These are phyloP conservation scores for Debaryomycetaceae sp. DNA, from an alignment of 1,139 yeast genomes.

Conservation along the genomic window DNA sequence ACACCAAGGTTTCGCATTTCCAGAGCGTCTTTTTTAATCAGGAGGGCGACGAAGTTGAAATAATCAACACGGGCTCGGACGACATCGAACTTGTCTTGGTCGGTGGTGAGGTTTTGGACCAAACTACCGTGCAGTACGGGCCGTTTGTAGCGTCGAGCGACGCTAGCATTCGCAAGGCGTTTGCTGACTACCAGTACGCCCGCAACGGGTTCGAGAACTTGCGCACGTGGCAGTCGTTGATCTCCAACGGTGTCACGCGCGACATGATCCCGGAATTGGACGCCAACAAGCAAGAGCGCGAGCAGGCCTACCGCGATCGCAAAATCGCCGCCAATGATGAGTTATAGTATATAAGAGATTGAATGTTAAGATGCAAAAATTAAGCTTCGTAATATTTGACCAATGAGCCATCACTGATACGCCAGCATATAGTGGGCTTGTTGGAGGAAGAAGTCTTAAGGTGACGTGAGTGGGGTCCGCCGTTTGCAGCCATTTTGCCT, in stretches of 20 bases:
- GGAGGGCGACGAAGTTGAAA: slow-evolving; percentile 58
- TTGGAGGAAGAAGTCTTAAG: no score
- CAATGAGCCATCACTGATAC: no score
- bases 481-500: no score
- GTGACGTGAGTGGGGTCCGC: no score
- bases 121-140: slow-evolving; percentile 81
- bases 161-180: slow-evolving; percentile 62
- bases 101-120: slow-evolving; percentile 77
- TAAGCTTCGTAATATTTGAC: no score
- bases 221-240: slow-evolving; percentile 62
- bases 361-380: no score
- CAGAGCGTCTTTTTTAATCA: slow-evolving; percentile 61
- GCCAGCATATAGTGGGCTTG: no score
- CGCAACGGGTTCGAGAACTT: slow-evolving; percentile 73
- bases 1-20: slow-evolving; percentile 37
- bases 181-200: slow-evolving; percentile 64
- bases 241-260: slow-evolving; percentile 55
- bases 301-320: no score
- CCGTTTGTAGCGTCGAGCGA: slow-evolving; percentile 76
- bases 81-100: slow-evolving; percentile 59
- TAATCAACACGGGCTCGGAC: slow-evolving; percentile 38
- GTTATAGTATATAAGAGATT: no score
- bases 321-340: no score
- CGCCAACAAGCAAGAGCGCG: slow-evolving; percentile 31
- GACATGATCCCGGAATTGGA: slow-evolving; percentile 39